Base-by-base conservation (phyloP, 1,284 basidiomycete genomes). In the Sparassis latifolia region DNA sequence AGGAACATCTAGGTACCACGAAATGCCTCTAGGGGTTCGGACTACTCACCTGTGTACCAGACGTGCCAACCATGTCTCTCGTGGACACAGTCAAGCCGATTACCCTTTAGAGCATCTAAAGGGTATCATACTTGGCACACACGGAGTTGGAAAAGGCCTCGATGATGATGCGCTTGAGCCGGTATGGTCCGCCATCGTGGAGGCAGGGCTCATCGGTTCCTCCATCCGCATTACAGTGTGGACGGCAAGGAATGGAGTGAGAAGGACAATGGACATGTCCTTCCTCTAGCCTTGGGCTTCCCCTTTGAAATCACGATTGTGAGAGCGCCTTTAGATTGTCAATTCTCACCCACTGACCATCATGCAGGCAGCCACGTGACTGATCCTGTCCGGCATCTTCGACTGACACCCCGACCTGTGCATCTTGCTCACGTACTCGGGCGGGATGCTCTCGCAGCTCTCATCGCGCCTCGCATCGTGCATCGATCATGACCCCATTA, bases 281-380 rank as follows among this genome's bases (percentile, higher is more conserved):
- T 93, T 28, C 86, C 89, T 1, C 77, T 93, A 45, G 89, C 90
- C 0, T 74, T 93, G 10, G 90, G 91, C 1, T 92, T 93, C 67
- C 91, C 91, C 1, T 87, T 93, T 60, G 91, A 93, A 68, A 93
- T 90, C 20, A 91, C 91, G 1, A 83, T 82, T 32, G 89, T 90
- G 59, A 66, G 83, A 1, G 20, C 20, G 20, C 20, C 20, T 20
- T 20, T 20, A 20, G 20, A 20, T 68, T 20, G 20, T 20, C 20
- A 20, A 20, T 20, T 20, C 20, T 20, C 20, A 20, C 20, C 1
- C 20, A 20, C 20, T 20, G 20, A 20, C 20, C 20, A 20, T 20
- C 12, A 12, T 33, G 1, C 43, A 91, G 88, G 88, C 89, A 2
- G 78, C 80, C 33, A 85, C 90, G 5, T 80, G 90, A 33, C 69